Conservation (phyloP, 352 stramenopile species). For the Elongisporangium anandrum region DNA sequence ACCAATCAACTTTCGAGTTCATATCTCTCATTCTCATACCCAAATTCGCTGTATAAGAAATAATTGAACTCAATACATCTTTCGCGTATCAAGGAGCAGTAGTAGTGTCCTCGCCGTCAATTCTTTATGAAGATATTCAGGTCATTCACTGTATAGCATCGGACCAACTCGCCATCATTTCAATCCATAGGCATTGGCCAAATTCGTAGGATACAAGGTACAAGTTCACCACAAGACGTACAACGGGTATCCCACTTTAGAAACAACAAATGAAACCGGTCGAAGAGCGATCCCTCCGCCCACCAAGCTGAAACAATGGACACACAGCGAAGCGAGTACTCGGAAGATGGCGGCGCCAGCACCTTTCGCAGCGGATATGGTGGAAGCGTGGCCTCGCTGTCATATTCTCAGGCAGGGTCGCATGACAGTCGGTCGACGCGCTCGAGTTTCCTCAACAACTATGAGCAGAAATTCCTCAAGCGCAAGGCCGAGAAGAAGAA, state of each 20-base stretch:
- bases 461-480: constrained; percentile 51
- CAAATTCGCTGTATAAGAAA: too few relatives aligned
- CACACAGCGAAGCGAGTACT: constrained; percentile 38
- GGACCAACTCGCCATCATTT: too few relatives aligned
- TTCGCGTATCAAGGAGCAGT: too few relatives aligned
- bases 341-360: constrained; percentile 22
- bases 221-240: too few relatives aligned
- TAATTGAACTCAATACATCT: too few relatives aligned
- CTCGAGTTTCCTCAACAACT: constrained; percentile 47
- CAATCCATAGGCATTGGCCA: too few relatives aligned
- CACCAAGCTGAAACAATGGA: constrained; percentile 7
- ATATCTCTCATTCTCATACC: too few relatives aligned
- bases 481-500: constrained; percentile 52
- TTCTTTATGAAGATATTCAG: too few relatives aligned
- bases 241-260: neutral
- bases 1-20: too few relatives aligned
- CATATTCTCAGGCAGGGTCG: constrained; percentile 33
- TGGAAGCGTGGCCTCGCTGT: constrained; percentile 24
- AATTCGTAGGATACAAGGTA: too few relatives aligned
- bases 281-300: neutral
- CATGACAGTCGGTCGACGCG: constrained; percentile 32
- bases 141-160: too few relatives aligned
- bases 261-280: neutral
- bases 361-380: constrained; percentile 16
- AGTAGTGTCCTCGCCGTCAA: too few relatives aligned